Conservation (phyloP, 345 rosid genomes). For the Corymbia maculata region DNA sequence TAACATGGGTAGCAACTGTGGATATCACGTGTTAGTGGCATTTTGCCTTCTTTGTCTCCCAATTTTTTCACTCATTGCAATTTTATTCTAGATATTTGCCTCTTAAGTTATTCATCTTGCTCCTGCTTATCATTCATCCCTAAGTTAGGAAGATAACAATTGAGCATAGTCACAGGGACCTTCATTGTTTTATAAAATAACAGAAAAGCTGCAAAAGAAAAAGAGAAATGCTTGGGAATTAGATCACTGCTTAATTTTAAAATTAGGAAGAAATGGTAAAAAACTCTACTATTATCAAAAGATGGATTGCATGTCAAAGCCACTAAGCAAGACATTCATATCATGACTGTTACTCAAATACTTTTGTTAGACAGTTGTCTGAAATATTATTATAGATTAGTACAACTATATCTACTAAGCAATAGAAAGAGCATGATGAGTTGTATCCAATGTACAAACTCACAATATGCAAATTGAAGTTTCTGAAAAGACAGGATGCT, state of each 20-base stretch:
- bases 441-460: not conserved
- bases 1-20: constrained; percentile 90
- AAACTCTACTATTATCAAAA: not conserved
- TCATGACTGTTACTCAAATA: not conserved
- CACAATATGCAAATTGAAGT: not conserved
- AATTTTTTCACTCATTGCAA: not conserved
- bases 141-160: not conserved
- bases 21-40: constrained; percentile 65
- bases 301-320: not conserved
- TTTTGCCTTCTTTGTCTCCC: not conserved
- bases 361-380: not conserved
- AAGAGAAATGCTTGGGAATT: not conserved
- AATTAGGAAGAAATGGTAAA: not conserved
- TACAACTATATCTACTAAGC: not conserved
- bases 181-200: not conserved
- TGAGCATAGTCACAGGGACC: not conserved
- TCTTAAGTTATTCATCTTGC: not conserved
- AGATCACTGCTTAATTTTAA: not conserved
- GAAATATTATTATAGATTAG: not conserved
- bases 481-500: not conserved
- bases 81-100: not conserved
- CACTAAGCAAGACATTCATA: not conserved
- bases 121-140: not conserved
- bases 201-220: not conserved
- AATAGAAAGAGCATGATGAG: not conserved